phyloP scores from a whole-genome alignment of 495 filamentous ascomycete species.

The Mytilinidion resinicola region DNA sequence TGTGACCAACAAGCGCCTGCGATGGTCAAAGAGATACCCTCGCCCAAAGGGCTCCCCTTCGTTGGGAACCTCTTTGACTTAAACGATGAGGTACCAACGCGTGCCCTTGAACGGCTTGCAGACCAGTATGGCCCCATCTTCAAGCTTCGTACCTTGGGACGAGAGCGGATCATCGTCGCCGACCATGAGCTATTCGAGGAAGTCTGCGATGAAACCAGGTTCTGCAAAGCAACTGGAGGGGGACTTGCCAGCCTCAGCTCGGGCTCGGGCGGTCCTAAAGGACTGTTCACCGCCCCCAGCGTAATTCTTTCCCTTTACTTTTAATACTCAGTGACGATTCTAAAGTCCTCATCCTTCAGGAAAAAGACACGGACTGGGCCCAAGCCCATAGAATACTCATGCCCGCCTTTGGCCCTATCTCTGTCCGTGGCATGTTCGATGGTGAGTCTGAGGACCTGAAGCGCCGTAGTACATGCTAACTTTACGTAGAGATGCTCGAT shows the following conservation, averaged over 20 bases:
- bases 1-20: too few species aligned
- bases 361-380: constrained; percentile 57
- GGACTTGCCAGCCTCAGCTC: neutral
- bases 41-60: constrained; percentile 24
- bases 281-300: constrained; percentile 5
- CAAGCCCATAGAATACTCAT: constrained; percentile 63
- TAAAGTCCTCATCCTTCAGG: constrained; percentile 23
- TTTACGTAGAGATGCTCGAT: constrained; percentile 59
- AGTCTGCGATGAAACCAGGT: constrained; percentile 18
- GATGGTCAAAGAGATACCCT: constrained; percentile 17
- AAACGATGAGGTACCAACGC: constrained; percentile 23
- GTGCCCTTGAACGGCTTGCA: constrained; percentile 23
- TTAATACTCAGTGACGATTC: too few species aligned
- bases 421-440: constrained; percentile 46
- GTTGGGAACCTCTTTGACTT: constrained; percentile 31
- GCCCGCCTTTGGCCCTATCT: constrained; percentile 66
- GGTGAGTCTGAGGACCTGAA: constrained; percentile 6
- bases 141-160: constrained; percentile 15
- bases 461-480: neutral
- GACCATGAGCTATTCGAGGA: constrained; percentile 18
- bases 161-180: constrained; percentile 8
- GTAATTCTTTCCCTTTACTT: too few species aligned
- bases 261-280: neutral
- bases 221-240: constrained; percentile 9
- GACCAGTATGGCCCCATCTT: constrained; percentile 29